phyloP scores from a whole-genome alignment of 2,329 filamentous ascomycete genomes.

The Teratosphaeriaceae sp. region DNA sequence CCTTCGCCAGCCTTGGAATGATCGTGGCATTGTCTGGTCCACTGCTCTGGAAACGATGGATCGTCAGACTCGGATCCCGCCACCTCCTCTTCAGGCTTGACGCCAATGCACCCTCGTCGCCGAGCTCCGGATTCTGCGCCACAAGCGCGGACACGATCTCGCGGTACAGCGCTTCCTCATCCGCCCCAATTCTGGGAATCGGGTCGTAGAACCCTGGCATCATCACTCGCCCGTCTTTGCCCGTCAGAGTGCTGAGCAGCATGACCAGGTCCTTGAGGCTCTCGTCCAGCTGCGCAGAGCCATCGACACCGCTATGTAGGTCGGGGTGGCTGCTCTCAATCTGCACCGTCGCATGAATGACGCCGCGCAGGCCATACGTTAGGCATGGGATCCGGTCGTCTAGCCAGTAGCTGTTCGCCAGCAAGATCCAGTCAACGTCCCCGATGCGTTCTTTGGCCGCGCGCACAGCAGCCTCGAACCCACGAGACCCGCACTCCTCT shows the following conservation, averaged over 20 bases:
- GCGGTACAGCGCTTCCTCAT: slow-evolving; percentile 74
- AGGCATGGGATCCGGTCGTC: slow-evolving; percentile 93
- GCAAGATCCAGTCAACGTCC: slow-evolving; percentile 83
- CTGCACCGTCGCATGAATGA: slow-evolving; percentile 86
- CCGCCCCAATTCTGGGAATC: slow-evolving; percentile 67
- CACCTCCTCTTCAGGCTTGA: slow-evolving; percentile 85
- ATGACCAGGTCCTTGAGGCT: slow-evolving; percentile 85
- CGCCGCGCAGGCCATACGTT: slow-evolving; percentile 88
- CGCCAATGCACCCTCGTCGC: slow-evolving; percentile 64
- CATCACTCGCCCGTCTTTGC: slow-evolving; percentile 69
- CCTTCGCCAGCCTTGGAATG: slow-evolving; percentile 83
- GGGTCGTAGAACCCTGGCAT: slow-evolving; percentile 86
- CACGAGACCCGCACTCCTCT: slow-evolving; percentile 88
- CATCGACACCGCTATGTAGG: slow-evolving; percentile 94
- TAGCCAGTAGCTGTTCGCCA: slow-evolving; percentile 98
- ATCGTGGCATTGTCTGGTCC: slow-evolving; percentile 80
- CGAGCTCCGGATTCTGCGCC: slow-evolving; percentile 59
- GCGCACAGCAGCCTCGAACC: slow-evolving; percentile 77
- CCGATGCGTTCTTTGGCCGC: slow-evolving; percentile 80
- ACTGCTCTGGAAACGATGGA: slow-evolving; percentile 88
- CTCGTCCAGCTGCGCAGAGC: slow-evolving; percentile 82
- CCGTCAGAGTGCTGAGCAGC: slow-evolving; percentile 75
- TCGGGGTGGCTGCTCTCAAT: slow-evolving; percentile 83
- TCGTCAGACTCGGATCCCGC: slow-evolving; percentile 90
- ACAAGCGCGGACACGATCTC: slow-evolving; percentile 76